Conservation (phyloP, 768 basidiomycete genomes). For the Pholiota molesta region DNA sequence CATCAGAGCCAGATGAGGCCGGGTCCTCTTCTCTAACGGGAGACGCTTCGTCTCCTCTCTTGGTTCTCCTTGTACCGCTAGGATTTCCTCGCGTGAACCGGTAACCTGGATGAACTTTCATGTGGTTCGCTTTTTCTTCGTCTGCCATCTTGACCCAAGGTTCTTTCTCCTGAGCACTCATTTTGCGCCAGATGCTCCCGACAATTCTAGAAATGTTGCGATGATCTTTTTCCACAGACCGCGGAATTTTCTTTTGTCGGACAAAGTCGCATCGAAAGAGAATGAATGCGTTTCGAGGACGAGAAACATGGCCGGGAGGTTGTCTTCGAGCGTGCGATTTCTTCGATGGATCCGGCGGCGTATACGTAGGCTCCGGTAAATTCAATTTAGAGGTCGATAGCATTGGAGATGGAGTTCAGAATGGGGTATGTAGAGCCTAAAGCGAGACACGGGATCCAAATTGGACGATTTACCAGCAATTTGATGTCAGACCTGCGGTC, state of each 20-base stretch:
- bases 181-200: conserved; percentile 65
- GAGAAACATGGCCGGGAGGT: conserved; percentile 60
- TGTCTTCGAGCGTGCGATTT: conserved; percentile 55
- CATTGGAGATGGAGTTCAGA: not conserved
- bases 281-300: conserved; percentile 80
- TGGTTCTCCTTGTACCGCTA: conserved; percentile 12
- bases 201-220: conserved; percentile 70
- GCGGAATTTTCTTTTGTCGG: conserved; percentile 58
- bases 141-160: conserved; percentile 58
- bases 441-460: not conserved
- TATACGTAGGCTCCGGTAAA: conserved; percentile 28
- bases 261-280: conserved; percentile 78
- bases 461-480: not conserved
- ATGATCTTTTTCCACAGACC: conserved; percentile 62
- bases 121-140: conserved; percentile 40
- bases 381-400: conserved; percentile 4
- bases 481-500: not conserved
- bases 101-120: conserved; percentile 12
- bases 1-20: not conserved
- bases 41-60: conserved; percentile 8
- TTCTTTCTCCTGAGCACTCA: conserved; percentile 44
- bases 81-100: conserved; percentile 7
- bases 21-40: not conserved
- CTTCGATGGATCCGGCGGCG: conserved; percentile 30
- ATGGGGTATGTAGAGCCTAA: not conserved